Evolutionary conservation across 352 stramenopile species (phyloP), one percentile per base, ranked within the genome.

Genomic region (Phytophthora fragariae): DNA sequence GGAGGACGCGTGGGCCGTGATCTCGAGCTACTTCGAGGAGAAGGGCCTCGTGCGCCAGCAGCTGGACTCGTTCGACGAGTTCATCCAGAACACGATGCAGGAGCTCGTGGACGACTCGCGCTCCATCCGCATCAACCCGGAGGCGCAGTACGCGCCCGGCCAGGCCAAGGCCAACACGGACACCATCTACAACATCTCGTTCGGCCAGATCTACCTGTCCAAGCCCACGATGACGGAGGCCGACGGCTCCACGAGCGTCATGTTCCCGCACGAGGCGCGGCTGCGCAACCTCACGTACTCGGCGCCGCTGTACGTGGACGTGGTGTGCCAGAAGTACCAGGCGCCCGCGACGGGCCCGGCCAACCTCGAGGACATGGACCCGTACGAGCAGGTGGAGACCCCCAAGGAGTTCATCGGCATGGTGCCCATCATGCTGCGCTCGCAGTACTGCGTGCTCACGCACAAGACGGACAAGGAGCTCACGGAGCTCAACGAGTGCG

Each of bases 11-110:
- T 99, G 98, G 98, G 96, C 97, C 37, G 97, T 99, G 31, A 99
- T 99, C 79, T 98, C 85, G 64, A 91, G 91, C 33, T 99, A 99
- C 84, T 99, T 99, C 79, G 97, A 99, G 79, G 98, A 99, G 83
- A 99, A 99, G 75, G 98, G 98, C 2, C 92, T 99, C 7, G 98
- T 99, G 53, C 92, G 98, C 41, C 98, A 99, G 81, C 98, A 99
- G 80, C 84, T 99, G 31, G 98, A 99, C 80, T 99, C 97, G 47
- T 99, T 99, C 84, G 98, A 99, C 80, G 97, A 99, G 88, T 99
- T 99, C 80, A 99, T 99, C 75, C 97, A 99, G 89, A 99, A 99
- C 83, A 99, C 97, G 7, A 99, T 99, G 97, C 98, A 99, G 84
- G 97, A 99, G 85, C 84, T 99, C 49, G 97, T 99, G 62, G 95